Conservation (phyloP, 352 stramenopile genomes). For the Globisporangium spinosum region DNA sequence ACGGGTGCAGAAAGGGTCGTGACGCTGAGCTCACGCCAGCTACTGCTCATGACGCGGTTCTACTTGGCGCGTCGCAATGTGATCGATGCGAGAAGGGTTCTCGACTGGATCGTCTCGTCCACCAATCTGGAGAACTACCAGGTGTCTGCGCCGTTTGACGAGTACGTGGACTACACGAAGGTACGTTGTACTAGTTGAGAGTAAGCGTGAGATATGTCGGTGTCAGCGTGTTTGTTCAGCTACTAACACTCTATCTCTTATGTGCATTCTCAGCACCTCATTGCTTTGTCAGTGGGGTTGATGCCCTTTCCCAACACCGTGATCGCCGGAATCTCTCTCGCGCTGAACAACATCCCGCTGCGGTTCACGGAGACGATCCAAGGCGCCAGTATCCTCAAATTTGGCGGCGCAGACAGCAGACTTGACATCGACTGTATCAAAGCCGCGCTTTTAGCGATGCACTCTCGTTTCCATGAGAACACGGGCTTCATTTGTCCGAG, state of each 20-base stretch:
- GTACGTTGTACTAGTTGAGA: background rate
- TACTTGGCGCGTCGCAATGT: constrained; percentile 5
- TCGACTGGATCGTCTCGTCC: background rate
- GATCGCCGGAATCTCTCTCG: constrained; percentile 1
- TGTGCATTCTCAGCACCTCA: background rate
- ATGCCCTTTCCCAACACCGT: background rate
- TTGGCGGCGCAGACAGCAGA: background rate
- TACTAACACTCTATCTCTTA: background rate
- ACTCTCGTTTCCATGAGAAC: constrained; percentile 6
- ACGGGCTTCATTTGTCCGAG: constrained; percentile 6
- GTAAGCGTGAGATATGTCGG: no score
- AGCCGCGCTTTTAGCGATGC: constrained; percentile 4
- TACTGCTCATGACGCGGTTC: constrained; percentile 8
- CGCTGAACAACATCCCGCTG: background rate
- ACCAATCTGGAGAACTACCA: background rate
- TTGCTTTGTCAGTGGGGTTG: background rate
- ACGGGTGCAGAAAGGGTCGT: background rate
- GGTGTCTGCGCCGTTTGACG: background rate
- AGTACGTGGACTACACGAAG: constrained; percentile 5
- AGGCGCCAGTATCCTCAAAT: background rate
- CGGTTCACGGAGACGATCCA: constrained; percentile 15
- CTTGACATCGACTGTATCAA: constrained; percentile 14
- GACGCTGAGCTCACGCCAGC: constrained; percentile 1
- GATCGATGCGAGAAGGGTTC: background rate
- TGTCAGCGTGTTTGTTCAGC: background rate